A percentile compares a stretch with the other conserved stretches of the same genome.
phyloP scores from a whole-genome alignment of 345 rosid genomes.

The Citropsis articulata region DNA sequence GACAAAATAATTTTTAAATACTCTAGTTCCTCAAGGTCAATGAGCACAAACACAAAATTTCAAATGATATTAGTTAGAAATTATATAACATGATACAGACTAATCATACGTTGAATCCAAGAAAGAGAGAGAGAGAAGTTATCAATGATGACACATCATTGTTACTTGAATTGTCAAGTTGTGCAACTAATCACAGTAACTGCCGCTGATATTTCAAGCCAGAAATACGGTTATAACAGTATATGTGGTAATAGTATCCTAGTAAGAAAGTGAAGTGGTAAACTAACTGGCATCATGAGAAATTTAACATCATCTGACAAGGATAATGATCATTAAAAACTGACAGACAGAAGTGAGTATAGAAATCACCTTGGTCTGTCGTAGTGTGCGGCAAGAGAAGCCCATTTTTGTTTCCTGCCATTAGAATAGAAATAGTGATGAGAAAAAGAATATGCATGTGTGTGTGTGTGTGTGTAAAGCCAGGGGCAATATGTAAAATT shows the following conservation, averaged over 20 bases:
- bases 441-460: background rate
- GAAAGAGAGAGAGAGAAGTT: background rate
- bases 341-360: background rate
- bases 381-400: slow-evolving; percentile 93
- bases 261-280: background rate
- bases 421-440: background rate
- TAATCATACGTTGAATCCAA: background rate
- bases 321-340: background rate
- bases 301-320: background rate
- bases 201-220: background rate
- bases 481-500: background rate
- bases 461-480: too few relatives aligned
- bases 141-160: background rate
- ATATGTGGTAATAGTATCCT: background rate
- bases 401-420: slow-evolving; percentile 87
- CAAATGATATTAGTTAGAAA: background rate
- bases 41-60: background rate
- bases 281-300: background rate
- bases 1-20: background rate
- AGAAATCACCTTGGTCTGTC: slow-evolving; percentile 87
- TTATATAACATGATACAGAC: background rate
- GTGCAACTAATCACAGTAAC: background rate
- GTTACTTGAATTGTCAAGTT: background rate
- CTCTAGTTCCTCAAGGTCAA: background rate
- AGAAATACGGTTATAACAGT: background rate